Conservation (phyloP, 495 filamentous ascomycete genomes). For the Alectoria sarmentosa region DNA sequence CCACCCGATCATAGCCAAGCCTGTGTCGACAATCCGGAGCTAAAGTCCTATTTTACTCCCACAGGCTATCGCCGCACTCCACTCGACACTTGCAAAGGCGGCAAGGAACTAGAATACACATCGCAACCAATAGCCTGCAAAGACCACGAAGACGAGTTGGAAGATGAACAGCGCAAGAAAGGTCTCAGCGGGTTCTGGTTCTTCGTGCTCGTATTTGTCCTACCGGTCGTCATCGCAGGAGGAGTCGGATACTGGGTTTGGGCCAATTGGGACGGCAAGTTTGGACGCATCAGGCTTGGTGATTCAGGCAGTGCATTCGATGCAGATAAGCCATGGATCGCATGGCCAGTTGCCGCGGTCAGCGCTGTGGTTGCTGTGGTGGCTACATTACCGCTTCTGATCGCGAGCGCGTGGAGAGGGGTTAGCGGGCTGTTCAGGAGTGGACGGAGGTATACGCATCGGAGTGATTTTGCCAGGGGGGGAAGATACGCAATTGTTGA, state of each 20-base stretch:
- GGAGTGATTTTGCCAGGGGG: slow-evolving; percentile 77
- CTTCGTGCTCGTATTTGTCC: slow-evolving; percentile 72
- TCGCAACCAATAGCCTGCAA: slow-evolving; percentile 55
- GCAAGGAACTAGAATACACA: slow-evolving; percentile 59
- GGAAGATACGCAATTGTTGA: slow-evolving; percentile 78
- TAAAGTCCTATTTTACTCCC: slow-evolving; percentile 66
- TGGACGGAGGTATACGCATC: slow-evolving; percentile 63
- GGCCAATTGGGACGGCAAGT: slow-evolving; percentile 78
- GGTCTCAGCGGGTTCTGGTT: slow-evolving; percentile 65
- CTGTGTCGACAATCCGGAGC: slow-evolving; percentile 60
- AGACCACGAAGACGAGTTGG: slow-evolving; percentile 68
- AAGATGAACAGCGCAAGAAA: slow-evolving; percentile 48
- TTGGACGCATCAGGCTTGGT: slow-evolving; percentile 81
- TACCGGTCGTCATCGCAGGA: slow-evolving; percentile 58
- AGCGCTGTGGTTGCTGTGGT: slow-evolving; percentile 69
- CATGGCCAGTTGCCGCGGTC: slow-evolving; percentile 70
- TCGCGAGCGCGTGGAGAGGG: slow-evolving; percentile 58
- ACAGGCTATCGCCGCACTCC: slow-evolving; percentile 91
- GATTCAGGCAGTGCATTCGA: slow-evolving; percentile 42
- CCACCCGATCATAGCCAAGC: slow-evolving; percentile 57
- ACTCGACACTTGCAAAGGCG: slow-evolving; percentile 75
- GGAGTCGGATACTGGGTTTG: slow-evolving; percentile 80
- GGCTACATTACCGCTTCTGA: slow-evolving; percentile 65
- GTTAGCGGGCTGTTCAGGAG: slow-evolving; percentile 39
- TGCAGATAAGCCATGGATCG: slow-evolving; percentile 61